phyloP scores from a whole-genome alignment of 129 eudicot genomes.

The Chrysanthemum makinoi region DNA sequence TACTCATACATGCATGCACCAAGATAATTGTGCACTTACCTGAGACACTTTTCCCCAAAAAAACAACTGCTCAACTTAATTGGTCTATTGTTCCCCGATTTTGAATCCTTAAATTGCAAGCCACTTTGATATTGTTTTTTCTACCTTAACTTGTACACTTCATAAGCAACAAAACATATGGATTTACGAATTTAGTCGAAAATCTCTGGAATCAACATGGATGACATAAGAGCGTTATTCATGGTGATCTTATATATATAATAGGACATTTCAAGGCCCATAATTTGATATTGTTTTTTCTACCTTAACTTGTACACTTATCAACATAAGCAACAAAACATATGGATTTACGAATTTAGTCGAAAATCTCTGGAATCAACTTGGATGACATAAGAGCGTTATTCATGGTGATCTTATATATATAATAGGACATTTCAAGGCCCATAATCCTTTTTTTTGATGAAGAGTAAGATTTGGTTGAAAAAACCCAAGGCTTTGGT shows the following conservation, averaged over 20 bases:
- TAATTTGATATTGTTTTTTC: slow-evolving; percentile 13
- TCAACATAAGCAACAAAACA: slow-evolving; percentile 18
- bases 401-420: too few species aligned
- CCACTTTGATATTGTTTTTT: slow-evolving; percentile 9
- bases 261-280: too few species aligned
- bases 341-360: not conserved
- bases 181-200: too few species aligned
- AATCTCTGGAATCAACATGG: too few species aligned
- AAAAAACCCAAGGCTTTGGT: too few species aligned
- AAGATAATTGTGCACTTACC: slow-evolving; percentile 24
- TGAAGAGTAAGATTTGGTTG: too few species aligned
- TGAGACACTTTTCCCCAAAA: slow-evolving; percentile 9
- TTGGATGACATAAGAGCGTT: too few species aligned
- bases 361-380: too few species aligned
- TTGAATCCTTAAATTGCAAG: slow-evolving; percentile 1
- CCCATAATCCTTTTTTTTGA: too few species aligned
- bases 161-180: slow-evolving; percentile 18
- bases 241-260: too few species aligned
- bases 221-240: too few species aligned
- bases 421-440: too few species aligned
- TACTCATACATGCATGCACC: slow-evolving; percentile 25
- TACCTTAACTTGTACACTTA: slow-evolving; percentile 30
- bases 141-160: slow-evolving; percentile 30
- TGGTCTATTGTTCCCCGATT: slow-evolving; percentile 21
- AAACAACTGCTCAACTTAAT: slow-evolving; percentile 2